A percentile compares a stretch with the other conserved stretches of the same genome.
Conservation (phyloP, 768 basidiomycete species). For the Pleurotus djamor region DNA sequence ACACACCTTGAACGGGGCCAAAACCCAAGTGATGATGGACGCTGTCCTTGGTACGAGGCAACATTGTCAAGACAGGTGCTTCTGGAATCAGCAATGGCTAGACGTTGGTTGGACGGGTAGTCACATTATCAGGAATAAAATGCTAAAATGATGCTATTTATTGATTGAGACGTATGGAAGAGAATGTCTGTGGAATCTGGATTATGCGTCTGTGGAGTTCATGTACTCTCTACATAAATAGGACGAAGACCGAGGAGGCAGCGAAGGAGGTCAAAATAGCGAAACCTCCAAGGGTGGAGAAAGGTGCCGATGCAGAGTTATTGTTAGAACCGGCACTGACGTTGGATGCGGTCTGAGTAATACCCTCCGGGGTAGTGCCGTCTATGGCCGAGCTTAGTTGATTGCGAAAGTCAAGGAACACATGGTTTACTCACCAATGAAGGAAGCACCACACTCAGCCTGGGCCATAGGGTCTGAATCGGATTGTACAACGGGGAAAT, state of each 20-base stretch:
- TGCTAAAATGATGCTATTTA: too few relatives aligned
- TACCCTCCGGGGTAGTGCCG: constrained; percentile 31
- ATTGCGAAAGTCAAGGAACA: neutral
- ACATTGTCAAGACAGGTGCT: too few relatives aligned
- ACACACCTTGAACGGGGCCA: too few relatives aligned
- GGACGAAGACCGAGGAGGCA: constrained; percentile 28
- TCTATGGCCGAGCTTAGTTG: constrained; percentile 23
- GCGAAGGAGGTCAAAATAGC: constrained; percentile 24
- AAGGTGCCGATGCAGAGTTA: constrained; percentile 14
- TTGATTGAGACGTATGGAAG: too few relatives aligned
- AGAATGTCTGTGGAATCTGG: too few relatives aligned
- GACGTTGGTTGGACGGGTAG: too few relatives aligned
- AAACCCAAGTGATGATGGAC: too few relatives aligned
- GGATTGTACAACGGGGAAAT: constrained; percentile 31
- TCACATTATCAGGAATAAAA: too few relatives aligned
- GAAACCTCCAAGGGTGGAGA: constrained; percentile 19
- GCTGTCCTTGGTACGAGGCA: too few relatives aligned
- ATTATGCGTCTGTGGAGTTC: too few relatives aligned
- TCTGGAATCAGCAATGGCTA: too few relatives aligned
- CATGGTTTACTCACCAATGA: constrained; percentile 40
- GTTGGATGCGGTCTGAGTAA: constrained; percentile 28
- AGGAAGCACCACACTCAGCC: constrained; percentile 46
- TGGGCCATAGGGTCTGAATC: constrained; percentile 24
- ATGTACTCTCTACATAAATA: constrained; percentile 25
- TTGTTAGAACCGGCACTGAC: constrained; percentile 11